Evolutionary conservation across 2,329 filamentous ascomycete species (phyloP), one percentile per base, ranked within the genome.

Genomic region (Amesomyces nigricolor): DNA sequence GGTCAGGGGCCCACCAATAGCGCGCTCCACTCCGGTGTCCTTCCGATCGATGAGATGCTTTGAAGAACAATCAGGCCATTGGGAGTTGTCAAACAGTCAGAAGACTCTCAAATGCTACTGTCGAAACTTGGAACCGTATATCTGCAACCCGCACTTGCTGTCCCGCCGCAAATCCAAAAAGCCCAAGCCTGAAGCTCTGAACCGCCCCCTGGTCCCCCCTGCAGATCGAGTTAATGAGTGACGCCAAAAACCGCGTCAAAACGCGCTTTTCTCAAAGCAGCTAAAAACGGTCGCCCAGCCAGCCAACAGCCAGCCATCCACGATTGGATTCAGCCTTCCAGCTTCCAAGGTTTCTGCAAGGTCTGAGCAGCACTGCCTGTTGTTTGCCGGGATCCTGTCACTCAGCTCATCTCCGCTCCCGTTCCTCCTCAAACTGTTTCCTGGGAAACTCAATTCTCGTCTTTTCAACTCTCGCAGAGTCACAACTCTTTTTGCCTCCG

Each of bases 231-330:
- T 58, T 60, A 61, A 61, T 56, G 54, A 46, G 50, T 52, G 58
- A 63, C 62, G 62, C 62, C 62, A 63, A 62, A 64, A 63, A 42
- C 55, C 62, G 59, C 62, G 62, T 63, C 53, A 43, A 51, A 47
- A 56, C 61, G 61, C 60, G 60, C 43, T 58, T 58, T 57, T 52
- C 51, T 53, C 26, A 30, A 53, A 45, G 45, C 39, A 42, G 50
- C 43, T 47, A 56, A 56, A 53, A 54, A 16, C 17, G 47, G 55
- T 57, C 17, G 47, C 42, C 47, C 51, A 44, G 51, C 30, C 47
- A 50, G 38, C 53, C 52, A 53, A 11, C 52, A 56, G 54, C 47
- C 57, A 57, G 29, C 51, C 47, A 43, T 44, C 57, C 46, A 55
- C 49, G 46, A 37, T 47, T 50, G 17, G 50, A 53, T 8, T 26